Base-by-base conservation (phyloP, 192 early-diverging fungal species). In the Coemansia brasiliensis region DNA sequence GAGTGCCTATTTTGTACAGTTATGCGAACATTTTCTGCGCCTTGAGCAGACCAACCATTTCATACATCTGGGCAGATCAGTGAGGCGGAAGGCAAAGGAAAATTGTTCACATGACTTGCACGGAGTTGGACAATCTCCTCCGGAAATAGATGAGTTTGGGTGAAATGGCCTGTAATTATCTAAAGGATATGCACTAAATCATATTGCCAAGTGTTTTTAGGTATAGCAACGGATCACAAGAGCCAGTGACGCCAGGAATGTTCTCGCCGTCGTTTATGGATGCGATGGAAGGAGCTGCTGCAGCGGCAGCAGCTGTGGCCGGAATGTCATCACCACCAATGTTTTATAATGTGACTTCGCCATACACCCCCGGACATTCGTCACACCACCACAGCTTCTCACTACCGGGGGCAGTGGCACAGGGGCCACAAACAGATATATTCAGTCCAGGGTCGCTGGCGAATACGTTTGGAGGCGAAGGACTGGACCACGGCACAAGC, bases 241-340 rank as follows among this genome's bases (percentile, higher is more conserved):
- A 71, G 37, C 87, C 86, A 6, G 71, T 71, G 9, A 87, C 86
- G n/a, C 87, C 87, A 0, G 83, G 79, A 16, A 87, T 89, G 73
- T 89, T 89, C 40, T 83, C 86, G 40, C 85, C 88, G n/a, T 82
- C 76, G 45, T 89, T 89, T 58, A 69, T 84, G 39, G 85, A 85
- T 11, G 81, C 88, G 3, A 65, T 89, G 32, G 70, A 70, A 52
- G 74, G 63, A 59, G 81, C 63, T 25, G 75, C 78, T 1, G 68
- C 59, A 1, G 67, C 56, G 2, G 68, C 46, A 2, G 61, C 52
- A 1, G 68, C 62, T 4, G 69, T 59, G 3, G 61, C 60, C 8
- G 56, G 61, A 22, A 67, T 78, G 74, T 67, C 69, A 18, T 64
- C 69, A 20, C 68, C 74, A n/a, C 50, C 60, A 17, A 48, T 69